Base-by-base conservation (phyloP, 495 filamentous ascomycete species). In the Penicillium alfredii region DNA sequence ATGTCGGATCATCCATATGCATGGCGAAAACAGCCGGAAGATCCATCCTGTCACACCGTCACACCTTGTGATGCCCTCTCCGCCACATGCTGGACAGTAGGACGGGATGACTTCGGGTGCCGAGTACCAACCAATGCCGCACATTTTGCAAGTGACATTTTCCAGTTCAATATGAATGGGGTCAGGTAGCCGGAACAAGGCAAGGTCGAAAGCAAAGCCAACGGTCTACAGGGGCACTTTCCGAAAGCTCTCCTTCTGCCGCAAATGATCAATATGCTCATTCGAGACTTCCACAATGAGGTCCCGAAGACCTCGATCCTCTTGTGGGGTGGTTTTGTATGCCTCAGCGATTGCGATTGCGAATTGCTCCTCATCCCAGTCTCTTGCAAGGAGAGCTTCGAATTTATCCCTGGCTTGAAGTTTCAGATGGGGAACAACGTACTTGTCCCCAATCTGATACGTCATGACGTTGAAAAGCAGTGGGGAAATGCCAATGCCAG, bases 361-460 rank as follows among this genome's bases (percentile, higher is more conserved):
- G 27, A 70, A 69, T 22, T 44, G 35, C 2, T 37, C 35, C 23
- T 48, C 43, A 6, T 42, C 16, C 58, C 57, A 64, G 17, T 30
- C 20, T 3, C 27, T 20, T 24, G 47, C 33, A 0, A 54, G 32
- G 6, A 40, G 33, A 3, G 11, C 25, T 21, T 55, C 38, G 38
- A 71, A 73, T 21, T 60, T 66, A 17, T 54, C 32, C 15, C 37
- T 42, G 0, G 63, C 53, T 7, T 65, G 40, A 0, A 47, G 19
- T 40, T 68, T 64, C 6, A 74, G 42, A 8, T 28, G 42, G 0
- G 35, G 43, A 4, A 74, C 50, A 13, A 47, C 44, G 38, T 61
- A 70, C 32, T 68, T 70, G 35, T 71, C 62, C 3, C 58, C 66
- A 15, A 68, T 54, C 3, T 56, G 36, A 32, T 70, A 74, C n/a